Evolutionary conservation across 495 filamentous ascomycete genomes (phyloP), one percentile per base, ranked within the genome.

Genomic region (Penicillium argentinense): DNA sequence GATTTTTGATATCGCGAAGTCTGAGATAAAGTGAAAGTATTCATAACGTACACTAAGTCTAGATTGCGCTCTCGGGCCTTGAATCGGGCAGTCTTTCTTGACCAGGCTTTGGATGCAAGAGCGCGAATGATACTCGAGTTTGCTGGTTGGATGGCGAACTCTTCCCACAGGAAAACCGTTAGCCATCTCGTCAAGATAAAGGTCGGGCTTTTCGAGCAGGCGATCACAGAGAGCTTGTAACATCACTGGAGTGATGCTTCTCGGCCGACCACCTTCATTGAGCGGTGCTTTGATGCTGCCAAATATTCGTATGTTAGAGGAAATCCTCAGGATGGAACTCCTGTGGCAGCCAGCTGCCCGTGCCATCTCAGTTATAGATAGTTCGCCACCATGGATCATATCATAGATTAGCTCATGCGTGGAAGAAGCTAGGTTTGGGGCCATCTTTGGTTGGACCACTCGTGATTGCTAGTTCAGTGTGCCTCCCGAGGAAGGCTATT

Each of bases 291-390:
- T 33, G 29, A n/a, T 14, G 4, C 29, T 33, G 29, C 63, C 52
- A 47, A 61, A 65, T 17, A 45, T 45, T 16, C 46, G 33, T 45
- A 69, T 44, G 43, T 63, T 67, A n/a, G n/a, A n/a, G n/a, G n/a
- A n/a, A n/a, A n/a, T n/a, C n/a, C n/a, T n/a, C n/a, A n/a, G n/a
- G n/a, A n/a, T n/a, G n/a, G n/a, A n/a, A n/a, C n/a, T n/a, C n/a
- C n/a, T n/a, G n/a, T n/a, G n/a, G n/a, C n/a, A n/a, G n/a, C n/a
- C n/a, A n/a, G n/a, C n/a, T n/a, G n/a, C n/a, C n/a, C n/a, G n/a
- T n/a, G n/a, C n/a, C n/a, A n/a, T n/a, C n/a, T n/a, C n/a, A n/a
- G n/a, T n/a, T n/a, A n/a, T n/a, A n/a, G n/a, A n/a, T n/a, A n/a
- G n/a, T n/a, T n/a, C n/a, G n/a, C n/a, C n/a, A n/a, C n/a, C n/a